A percentile compares a stretch with the other conserved stretches of the same genome.
Conservation (phyloP, 2,329 filamentous ascomycete species). For the Talaromyces sp. region DNA sequence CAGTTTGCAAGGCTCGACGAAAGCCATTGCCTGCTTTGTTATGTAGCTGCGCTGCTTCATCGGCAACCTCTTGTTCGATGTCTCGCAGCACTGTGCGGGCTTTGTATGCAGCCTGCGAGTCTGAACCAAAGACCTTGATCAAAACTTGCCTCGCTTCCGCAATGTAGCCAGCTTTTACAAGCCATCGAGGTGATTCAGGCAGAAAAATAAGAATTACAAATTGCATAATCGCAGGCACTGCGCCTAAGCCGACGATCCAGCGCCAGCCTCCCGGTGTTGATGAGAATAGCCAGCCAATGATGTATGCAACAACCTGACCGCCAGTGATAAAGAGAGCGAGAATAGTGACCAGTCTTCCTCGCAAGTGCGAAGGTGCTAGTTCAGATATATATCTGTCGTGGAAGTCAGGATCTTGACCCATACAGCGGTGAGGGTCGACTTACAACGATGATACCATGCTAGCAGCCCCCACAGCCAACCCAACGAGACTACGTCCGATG, state of each 20-base stretch:
- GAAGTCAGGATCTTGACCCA: neutral
- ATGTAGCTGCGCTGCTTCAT: constrained; percentile 56
- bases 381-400: constrained; percentile 71
- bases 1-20: constrained; percentile 26
- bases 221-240: constrained; percentile 71
- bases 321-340: constrained; percentile 79
- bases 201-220: constrained; percentile 65
- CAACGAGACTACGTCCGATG: constrained; percentile 45
- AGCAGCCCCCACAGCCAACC: constrained; percentile 46
- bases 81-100: constrained; percentile 62
- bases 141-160: constrained; percentile 65
- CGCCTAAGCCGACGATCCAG: constrained; percentile 87
- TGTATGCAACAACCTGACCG: constrained; percentile 84
- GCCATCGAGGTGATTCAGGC: constrained; percentile 86
- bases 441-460: constrained; percentile 77
- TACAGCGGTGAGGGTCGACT: constrained; percentile 21
- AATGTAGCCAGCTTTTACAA: constrained; percentile 66
- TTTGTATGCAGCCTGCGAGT: constrained; percentile 43
- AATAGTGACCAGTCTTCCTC: constrained; percentile 78
- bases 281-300: constrained; percentile 73
- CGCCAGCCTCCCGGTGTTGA: constrained; percentile 68
- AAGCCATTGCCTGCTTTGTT: constrained; percentile 28
- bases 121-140: constrained; percentile 58
- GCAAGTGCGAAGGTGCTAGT: constrained; percentile 69
- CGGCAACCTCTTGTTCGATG: constrained; percentile 71